Evolutionary conservation across 176 grass and related monocot species (phyloP).

Genomic region (Avena sativa): DNA sequence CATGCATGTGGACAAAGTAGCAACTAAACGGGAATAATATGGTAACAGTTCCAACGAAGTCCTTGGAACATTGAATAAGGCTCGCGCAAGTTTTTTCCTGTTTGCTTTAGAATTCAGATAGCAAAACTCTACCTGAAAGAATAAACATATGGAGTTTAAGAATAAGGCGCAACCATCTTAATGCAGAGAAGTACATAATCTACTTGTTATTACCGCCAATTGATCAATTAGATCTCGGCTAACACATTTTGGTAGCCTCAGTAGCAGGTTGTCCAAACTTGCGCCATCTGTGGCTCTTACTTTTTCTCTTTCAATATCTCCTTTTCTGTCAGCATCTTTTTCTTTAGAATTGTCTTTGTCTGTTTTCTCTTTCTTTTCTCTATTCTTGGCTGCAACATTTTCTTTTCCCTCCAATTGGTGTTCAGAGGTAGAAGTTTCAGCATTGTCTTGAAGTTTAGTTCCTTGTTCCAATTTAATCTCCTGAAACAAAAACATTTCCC

Average conservation of each 20-base stretch:
- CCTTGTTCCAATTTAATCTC: constrained; percentile 51
- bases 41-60: constrained; percentile 75
- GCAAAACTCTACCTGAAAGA: constrained; percentile 74
- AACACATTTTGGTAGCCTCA: constrained; percentile 67
- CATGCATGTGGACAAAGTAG: constrained; percentile 74
- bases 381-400: constrained; percentile 55
- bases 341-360: constrained; percentile 61
- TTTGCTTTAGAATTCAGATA: constrained; percentile 79
- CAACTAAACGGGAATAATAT: constrained; percentile 74
- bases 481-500: constrained; percentile 35
- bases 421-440: constrained; percentile 49
- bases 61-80: constrained; percentile 67
- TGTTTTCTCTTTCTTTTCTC: constrained; percentile 53
- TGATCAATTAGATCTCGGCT: constrained; percentile 80
- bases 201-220: constrained; percentile 50
- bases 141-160: constrained; percentile 4
- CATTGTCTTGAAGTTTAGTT: constrained; percentile 44
- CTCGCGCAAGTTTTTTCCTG: constrained; percentile 67
- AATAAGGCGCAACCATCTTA: constrained; percentile 15
- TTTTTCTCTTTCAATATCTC: constrained; percentile 49
- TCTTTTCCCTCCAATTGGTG: constrained; percentile 39
- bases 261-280: constrained; percentile 68
- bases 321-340: constrained; percentile 55
- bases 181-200: constrained; percentile 18
- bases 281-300: constrained; percentile 51